These are phyloP conservation scores for Suhomyces bolitotheri DNA, from an alignment of 1,139 yeast genomes.

Conservation along the genomic window DNA sequence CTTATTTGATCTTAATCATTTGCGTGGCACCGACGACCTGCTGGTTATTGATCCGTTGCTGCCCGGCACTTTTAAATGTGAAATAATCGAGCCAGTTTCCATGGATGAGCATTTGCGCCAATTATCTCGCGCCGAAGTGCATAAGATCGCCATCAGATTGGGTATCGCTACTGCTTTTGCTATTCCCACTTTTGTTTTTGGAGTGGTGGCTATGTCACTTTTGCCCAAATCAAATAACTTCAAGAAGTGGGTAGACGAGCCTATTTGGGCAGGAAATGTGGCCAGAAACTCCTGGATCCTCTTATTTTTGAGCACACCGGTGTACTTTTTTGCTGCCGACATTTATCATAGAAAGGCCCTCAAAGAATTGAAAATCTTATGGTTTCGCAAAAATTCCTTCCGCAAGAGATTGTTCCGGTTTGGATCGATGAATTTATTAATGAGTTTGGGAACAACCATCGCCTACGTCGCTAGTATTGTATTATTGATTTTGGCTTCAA, in stretches of 20 bases:
- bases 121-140: slow-evolving; percentile 51
- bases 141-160: slow-evolving; percentile 48
- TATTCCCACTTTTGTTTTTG: slow-evolving; percentile 69
- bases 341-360: slow-evolving; percentile 68
- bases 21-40: slow-evolving; percentile 31
- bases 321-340: slow-evolving; percentile 73
- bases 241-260: slow-evolving; percentile 57
- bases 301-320: slow-evolving; percentile 67
- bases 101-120: slow-evolving; percentile 64
- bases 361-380: slow-evolving; percentile 55
- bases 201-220: slow-evolving; percentile 67
- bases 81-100: slow-evolving; percentile 57
- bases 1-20: slow-evolving; percentile 47
- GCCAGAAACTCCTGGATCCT: slow-evolving; percentile 67
- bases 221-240: slow-evolving; percentile 45
- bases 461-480: slow-evolving; percentile 71
- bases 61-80: slow-evolving; percentile 45
- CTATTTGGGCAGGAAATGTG: slow-evolving; percentile 65
- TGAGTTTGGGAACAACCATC: slow-evolving; percentile 71
- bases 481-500: slow-evolving; percentile 52
- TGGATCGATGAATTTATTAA: slow-evolving; percentile 75
- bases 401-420: slow-evolving; percentile 59
- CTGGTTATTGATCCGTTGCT: slow-evolving; percentile 25
- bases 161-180: slow-evolving; percentile 52
- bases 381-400: slow-evolving; percentile 60